Evolutionary conservation across 495 filamentous ascomycete species (phyloP), one percentile per base, ranked within the genome.

Genomic region (Hyaloscypha variabilis): DNA sequence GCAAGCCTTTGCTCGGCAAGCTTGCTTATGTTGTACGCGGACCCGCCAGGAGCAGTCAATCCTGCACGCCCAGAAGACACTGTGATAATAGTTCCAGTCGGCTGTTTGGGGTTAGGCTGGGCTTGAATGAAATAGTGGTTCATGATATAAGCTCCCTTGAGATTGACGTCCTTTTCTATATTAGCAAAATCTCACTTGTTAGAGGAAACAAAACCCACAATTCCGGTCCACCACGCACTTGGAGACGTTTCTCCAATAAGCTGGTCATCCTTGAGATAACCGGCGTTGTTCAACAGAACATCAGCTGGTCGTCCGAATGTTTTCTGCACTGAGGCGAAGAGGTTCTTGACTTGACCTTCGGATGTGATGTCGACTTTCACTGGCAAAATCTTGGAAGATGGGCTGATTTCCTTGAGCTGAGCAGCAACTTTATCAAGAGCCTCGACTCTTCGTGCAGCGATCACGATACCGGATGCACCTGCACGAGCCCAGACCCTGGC

Each of bases 241-340:
- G 30, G 19, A 5, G 10, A 1, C 11, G 34, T 34, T 42, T 65
- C 55, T 30, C 54, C 63, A 52, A 65, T 34, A 6, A 31, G n/a
- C 23, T 49, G 23, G 1, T 52, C 54, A 31, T 65, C 55, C 8
- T 58, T 29, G 2, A 65, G 53, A 46, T 46, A 30, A 13, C 77
- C 78, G 1, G 77, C 77, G 53, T 77, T 77, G 64, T 78, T 80
- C 46, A 82, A 61, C n/a, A 81, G 66, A 0, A 81, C 70, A 63
- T 82, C 76, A 11, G 80, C 69, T 13, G 66, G 66, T 31, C 60
- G 26, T 21, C 77, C 76, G 65, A 78, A 75, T 1, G 71, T 70
- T 4, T 71, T 68, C 10, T 72, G 63, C 10, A 79, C 73, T 24
- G 73, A 65, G 6, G 68, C 55, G 58, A 77, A 81, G 8, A 79